Base-by-base conservation (phyloP, 129 eudicot genomes). In the Scalesia atractyloides region DNA sequence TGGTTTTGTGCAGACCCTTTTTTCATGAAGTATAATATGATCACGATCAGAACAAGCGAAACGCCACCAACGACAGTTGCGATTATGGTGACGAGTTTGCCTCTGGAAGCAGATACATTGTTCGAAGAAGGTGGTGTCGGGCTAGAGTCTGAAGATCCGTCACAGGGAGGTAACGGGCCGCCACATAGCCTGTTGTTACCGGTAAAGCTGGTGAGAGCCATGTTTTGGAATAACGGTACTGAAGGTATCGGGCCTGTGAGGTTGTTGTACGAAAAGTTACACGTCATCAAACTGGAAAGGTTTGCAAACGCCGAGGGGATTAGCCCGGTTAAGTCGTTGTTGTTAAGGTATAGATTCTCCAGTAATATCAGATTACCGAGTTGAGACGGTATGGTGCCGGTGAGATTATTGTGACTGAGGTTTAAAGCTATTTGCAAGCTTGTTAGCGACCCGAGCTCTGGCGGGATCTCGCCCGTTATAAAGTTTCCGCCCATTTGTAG, bases 161-260 rank as follows among this genome's bases (percentile, higher is more conserved):
- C 76, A 73, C 99, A 95, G 71, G 48, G 74, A 17, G 83, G 84
- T 43, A 95, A 82, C 10, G 86, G 99, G 60, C 88, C 86, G 22
- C 99, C 99, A 78, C 99, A 95, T 48, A 95, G 94, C 41, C 97
- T 97, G 8, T 66, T 60, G 81, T 95, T 95, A 8, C 97, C 94
- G 0, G 64, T 20, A 68, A 95, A 95, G 78, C 99, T 91, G 81
- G 80, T 82, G 50, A 76, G 49, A 15, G 71, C 82, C 97, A 88
- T 91, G 88, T 79, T 86, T 49, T 81, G 89, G 57, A 95, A 95
- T 78, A 88, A 41, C 3, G 87, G 89, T 6, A 78, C 76, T 0
- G 85, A 78, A 73, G 99, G 99, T 69, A 95, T 64, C 5, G 95
- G 87, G 16, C 97, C 99, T 1, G 83, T 68, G 53, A 95, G 87